Evolutionary conservation across 306 rosid genomes (phyloP), one percentile per base, ranked within the genome.

Genomic region (Dalbergia oliveri): DNA sequence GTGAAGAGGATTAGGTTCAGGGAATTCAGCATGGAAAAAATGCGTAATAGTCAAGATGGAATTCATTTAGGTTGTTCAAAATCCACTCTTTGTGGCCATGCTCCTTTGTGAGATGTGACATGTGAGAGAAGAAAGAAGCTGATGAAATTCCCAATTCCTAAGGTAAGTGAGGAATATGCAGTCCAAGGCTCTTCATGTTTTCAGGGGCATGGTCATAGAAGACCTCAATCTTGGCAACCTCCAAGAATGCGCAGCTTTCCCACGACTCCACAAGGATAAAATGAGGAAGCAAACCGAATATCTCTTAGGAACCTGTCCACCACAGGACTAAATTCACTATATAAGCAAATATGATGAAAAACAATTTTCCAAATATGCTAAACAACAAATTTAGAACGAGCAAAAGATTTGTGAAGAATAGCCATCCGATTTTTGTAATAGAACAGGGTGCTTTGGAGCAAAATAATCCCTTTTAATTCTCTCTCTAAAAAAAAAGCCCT

Each of bases 131-230:
- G 73, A 60, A 92, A 86, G 21, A 89, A 87, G 61, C 97, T 94
- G 1, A 92, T 72, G 60, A 94, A 94, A 71, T 86, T 88, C 70
- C 98, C 98, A 59, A 87, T 11, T 4, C 92, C 97, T 66, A 90
- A 33, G 62, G 92, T 88, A 11, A 89, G 90, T 9, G 88, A 79
- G 73, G 88, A 89, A 61, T 87, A 92, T 3, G 97, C 90, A 53
- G 98, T 88, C 8, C 98, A 53, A 94, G 73, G 66, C 97, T 94
- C 82, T 91, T 92, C 97, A 92, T 94, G 67, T 85, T 84, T 69
- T 88, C 88, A 0, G 98, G 98, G 0, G 98, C 94, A 50, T 94
- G 98, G 50, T 91, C 97, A 18, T 92, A 94, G 82, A 94, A 94
- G 43, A 92, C 86, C 81, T 94, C 98, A 1, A 94, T 63, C 82